A percentile compares a stretch with the other conserved stretches of the same genome.
phyloP scores from a whole-genome alignment of 192 early-diverging fungal genomes.

The Bifiguratus adelaidae region DNA sequence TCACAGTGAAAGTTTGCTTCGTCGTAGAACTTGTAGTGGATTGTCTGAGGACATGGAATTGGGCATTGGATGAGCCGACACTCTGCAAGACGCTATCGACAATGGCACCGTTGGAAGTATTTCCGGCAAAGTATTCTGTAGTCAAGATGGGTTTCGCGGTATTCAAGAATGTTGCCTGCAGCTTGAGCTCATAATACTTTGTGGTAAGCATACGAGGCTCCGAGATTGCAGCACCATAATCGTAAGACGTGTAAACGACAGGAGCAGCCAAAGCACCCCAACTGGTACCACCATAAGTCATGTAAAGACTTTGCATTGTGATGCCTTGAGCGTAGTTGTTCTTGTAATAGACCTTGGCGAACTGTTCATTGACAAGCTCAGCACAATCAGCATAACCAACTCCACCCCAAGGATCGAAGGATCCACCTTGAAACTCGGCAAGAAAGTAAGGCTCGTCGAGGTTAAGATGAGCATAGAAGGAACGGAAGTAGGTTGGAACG shows the following conservation, averaged over 20 bases:
- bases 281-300: constrained; percentile 59
- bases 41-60: constrained; percentile 4
- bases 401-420: neutral
- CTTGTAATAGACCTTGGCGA: constrained; percentile 11
- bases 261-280: constrained; percentile 38
- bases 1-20: neutral
- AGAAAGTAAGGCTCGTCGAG: neutral
- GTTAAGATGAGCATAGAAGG: neutral
- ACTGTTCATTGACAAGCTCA: neutral
- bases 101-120: neutral
- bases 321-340: constrained; percentile 40
- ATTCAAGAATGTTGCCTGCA: neutral
- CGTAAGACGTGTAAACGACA: constrained; percentile 5
- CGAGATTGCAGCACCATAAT: constrained; percentile 1
- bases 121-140: neutral
- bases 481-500: neutral
- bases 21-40: neutral
- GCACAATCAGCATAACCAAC: constrained; percentile 2
- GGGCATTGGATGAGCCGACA: neutral
- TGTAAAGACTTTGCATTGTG: constrained; percentile 49
- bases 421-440: constrained; percentile 1
- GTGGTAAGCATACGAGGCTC: constrained; percentile 1
- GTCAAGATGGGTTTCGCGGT: neutral
- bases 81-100: neutral
- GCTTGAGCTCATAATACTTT: constrained; percentile 4